Evolutionary conservation across 306 rosid species (phyloP), one percentile per base, ranked within the genome.

Genomic region (Biancaea sappan): DNA sequence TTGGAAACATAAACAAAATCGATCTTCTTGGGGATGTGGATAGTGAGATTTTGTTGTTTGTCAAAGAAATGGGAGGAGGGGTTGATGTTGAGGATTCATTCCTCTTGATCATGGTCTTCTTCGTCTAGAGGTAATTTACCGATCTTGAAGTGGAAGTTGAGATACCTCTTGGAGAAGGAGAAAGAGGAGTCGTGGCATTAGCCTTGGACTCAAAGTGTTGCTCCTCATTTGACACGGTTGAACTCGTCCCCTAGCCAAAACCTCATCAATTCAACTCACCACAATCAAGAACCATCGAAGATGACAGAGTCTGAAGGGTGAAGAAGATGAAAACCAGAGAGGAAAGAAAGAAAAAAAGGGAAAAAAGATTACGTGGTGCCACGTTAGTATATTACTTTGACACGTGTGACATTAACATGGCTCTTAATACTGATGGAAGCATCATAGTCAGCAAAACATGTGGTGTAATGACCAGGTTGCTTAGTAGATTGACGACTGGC

Each of bases 91-190:
- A 84, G 74, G 79, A 84, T 40, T 67, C 70, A 86, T 44, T 84
- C 91, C 3, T 82, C 48, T 4, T 34, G 40, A 26, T 60, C 84
- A 0, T 88, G 85, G 12, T 86, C 81, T 1, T 72, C 65, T 0
- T 82, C 81, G 0, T 85, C 86, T 19, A n/a, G n/a, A n/a, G n/a
- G n/a, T n/a, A n/a, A n/a, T n/a, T n/a, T n/a, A n/a, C n/a, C n/a
- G n/a, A n/a, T 91, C 40, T 77, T 94, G 90, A 92, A 88, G 34
- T 87, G 88, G 84, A 94, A 88, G 66, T 86, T 87, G 83, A 93
- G 87, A 56, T 86, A 91, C 11, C 96, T 82, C 15, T 84, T 81
- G 16, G 99, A 94, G 89, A 94, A 88, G 31, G 99, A 94, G 88
- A 90, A 83, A 6, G 97, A 94, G 11, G 95, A 80, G 57, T 90